Percentiles rank a stretch among this genome's conserved stretches.
Evolutionary conservation across 331 rosid species (phyloP).

Genomic region (Pyracantha coccinea): DNA sequence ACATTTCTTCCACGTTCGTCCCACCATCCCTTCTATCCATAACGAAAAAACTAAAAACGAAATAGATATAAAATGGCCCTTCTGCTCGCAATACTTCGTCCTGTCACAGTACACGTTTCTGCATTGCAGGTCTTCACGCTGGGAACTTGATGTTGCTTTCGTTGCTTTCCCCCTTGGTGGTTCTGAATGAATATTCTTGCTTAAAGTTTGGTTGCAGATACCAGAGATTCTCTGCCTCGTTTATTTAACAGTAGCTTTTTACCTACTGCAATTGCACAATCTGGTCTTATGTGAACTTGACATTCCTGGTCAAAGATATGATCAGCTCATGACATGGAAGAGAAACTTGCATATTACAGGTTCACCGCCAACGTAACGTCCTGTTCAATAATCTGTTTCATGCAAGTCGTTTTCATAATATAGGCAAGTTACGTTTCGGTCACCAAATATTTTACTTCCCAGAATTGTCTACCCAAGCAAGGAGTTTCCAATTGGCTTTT

Average conservation of each 20-base stretch:
- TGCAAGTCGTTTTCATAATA: no score
- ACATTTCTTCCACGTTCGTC: no score
- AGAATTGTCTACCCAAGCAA: no score
- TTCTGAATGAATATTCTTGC: constrained; percentile 2
- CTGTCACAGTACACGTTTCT: not conserved
- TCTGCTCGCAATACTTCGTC: not conserved
- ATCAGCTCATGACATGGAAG: not conserved
- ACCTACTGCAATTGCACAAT: not conserved
- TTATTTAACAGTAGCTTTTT: not conserved
- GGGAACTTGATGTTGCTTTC: not conserved
- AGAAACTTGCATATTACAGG: no score
- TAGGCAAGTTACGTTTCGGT: no score
- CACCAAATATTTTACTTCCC: no score
- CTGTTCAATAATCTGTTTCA: no score
- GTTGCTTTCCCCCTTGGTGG: constrained; percentile 14
- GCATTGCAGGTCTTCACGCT: not conserved
- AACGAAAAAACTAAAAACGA: no score
- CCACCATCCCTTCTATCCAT: no score
- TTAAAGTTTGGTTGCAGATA: not conserved
- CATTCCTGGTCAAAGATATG: not conserved
- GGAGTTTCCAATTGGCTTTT: not conserved
- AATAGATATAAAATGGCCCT: no score
- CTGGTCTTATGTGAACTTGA: not conserved
- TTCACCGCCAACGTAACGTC: no score
- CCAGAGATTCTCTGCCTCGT: not conserved